Percentiles rank a stretch among this genome's conserved stretches.
These are phyloP conservation scores for Boletus barrowsii DNA, from an alignment of 768 basidiomycete species.

Conservation along the genomic window DNA sequence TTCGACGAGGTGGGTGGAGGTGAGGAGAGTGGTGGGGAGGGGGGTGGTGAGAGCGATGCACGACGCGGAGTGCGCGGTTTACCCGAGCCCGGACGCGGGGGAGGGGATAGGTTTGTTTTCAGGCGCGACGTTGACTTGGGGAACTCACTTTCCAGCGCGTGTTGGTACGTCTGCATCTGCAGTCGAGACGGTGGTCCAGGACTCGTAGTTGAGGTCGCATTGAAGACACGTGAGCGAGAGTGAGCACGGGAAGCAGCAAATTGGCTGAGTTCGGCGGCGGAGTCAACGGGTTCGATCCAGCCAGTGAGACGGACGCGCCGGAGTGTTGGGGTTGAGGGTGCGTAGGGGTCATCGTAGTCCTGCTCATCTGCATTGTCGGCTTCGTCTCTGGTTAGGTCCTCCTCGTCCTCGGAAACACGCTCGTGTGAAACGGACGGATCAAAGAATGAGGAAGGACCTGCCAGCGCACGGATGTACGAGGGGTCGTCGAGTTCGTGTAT, in stretches of 20 bases:
- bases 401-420: background rate
- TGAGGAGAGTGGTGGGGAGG: background rate
- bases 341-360: conserved; percentile 12
- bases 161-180: background rate
- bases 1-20: background rate
- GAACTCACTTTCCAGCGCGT: background rate
- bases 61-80: background rate
- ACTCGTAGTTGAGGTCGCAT: background rate
- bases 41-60: background rate
- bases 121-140: background rate
- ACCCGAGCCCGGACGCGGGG: background rate
- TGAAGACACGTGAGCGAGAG: background rate
- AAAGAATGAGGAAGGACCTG: conserved; percentile 5
- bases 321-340: conserved; percentile 21
- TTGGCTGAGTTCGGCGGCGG: conserved; percentile 47
- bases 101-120: background rate
- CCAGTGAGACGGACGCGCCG: conserved; percentile 47
- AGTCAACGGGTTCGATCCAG: conserved; percentile 53
- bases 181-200: background rate
- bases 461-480: conserved; percentile 23
- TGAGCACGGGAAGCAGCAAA: conserved; percentile 39
- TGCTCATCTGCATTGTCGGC: conserved; percentile 1
- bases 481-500: conserved; percentile 54
- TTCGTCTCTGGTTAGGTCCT: background rate
- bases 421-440: conserved; percentile 1